phyloP scores from a whole-genome alignment of 441 rosid species.

The Cnidoscolus chayamansa region DNA sequence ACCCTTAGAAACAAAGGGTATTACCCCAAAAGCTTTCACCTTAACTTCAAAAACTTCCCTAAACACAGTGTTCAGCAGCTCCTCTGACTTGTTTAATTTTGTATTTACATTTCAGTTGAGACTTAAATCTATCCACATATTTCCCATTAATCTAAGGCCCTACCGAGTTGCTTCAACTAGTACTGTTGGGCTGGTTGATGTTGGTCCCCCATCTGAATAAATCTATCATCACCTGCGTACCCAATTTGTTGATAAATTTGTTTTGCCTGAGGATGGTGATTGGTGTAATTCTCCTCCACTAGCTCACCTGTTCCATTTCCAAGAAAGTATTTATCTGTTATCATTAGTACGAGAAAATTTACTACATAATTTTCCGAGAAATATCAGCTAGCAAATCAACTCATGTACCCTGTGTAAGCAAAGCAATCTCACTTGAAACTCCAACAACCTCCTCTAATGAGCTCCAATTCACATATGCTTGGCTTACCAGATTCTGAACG shows the following conservation, averaged over 20 bases:
- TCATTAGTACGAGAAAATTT: background rate
- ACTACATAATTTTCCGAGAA: background rate
- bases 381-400: background rate
- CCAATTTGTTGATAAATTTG: slow-evolving; percentile 23
- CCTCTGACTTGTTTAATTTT: no score
- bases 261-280: slow-evolving; percentile 24
- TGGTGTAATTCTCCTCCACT: slow-evolving; percentile 29
- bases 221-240: slow-evolving; percentile 11
- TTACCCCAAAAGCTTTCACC: no score
- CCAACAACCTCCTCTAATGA: slow-evolving; percentile 47
- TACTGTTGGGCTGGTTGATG: background rate
- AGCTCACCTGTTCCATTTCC: slow-evolving; percentile 32
- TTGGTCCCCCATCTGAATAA: slow-evolving; percentile 19
- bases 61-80: background rate
- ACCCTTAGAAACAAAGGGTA: no score
- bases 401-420: slow-evolving; percentile 55
- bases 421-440: slow-evolving; percentile 35
- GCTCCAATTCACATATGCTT: slow-evolving; percentile 55
- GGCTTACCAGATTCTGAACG: slow-evolving; percentile 47
- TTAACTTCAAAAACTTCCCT: no score
- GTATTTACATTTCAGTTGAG: background rate
- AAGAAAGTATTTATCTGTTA: background rate
- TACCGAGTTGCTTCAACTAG: background rate
- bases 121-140: background rate
- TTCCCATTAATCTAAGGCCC: slow-evolving; percentile 24